phyloP scores from a whole-genome alignment of 768 basidiomycete species.

The Xerocomus potaroensis region DNA sequence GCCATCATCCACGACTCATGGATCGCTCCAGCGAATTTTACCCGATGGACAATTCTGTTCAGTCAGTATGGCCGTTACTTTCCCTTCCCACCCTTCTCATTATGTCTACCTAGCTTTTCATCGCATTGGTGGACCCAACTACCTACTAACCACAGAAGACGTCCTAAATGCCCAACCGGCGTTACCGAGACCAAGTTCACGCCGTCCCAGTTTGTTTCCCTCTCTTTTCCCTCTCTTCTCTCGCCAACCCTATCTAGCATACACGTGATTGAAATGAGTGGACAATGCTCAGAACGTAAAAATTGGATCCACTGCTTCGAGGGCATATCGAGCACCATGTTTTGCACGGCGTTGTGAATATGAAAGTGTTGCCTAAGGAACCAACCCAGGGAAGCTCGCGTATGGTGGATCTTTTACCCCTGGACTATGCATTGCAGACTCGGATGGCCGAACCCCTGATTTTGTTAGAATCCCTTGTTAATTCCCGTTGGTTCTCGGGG shows the following conservation, averaged over 20 bases:
- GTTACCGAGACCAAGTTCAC: constrained; percentile 85
- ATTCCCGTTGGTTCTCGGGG: constrained; percentile 72
- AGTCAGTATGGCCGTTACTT: constrained; percentile 51
- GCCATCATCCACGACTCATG: constrained; percentile 51
- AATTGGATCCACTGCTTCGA: constrained; percentile 83
- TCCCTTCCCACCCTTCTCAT: neutral
- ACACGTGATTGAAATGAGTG: constrained; percentile 78
- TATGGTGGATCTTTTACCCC: neutral
- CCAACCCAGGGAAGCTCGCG: constrained; percentile 25
- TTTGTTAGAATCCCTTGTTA: constrained; percentile 74
- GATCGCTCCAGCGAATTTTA: constrained; percentile 76
- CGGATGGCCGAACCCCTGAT: constrained; percentile 72
- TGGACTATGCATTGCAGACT: constrained; percentile 40
- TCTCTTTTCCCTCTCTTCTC: neutral
- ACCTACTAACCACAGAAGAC: constrained; percentile 82
- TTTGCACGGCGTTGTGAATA: constrained; percentile 74
- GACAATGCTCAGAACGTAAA: constrained; percentile 76
- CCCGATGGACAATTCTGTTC: constrained; percentile 90
- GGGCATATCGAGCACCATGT: constrained; percentile 76
- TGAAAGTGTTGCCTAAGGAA: constrained; percentile 67
- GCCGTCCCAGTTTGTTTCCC: constrained; percentile 45
- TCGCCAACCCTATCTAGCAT: constrained; percentile 31
- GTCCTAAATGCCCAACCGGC: constrained; percentile 84
- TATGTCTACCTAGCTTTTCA: constrained; percentile 58
- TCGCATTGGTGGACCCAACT: constrained; percentile 77